A percentile compares a stretch with the other conserved stretches of the same genome.
These are phyloP conservation scores for Colletotrichum sansevieriae DNA, from an alignment of 2,329 filamentous ascomycete species.

Conservation along the genomic window DNA sequence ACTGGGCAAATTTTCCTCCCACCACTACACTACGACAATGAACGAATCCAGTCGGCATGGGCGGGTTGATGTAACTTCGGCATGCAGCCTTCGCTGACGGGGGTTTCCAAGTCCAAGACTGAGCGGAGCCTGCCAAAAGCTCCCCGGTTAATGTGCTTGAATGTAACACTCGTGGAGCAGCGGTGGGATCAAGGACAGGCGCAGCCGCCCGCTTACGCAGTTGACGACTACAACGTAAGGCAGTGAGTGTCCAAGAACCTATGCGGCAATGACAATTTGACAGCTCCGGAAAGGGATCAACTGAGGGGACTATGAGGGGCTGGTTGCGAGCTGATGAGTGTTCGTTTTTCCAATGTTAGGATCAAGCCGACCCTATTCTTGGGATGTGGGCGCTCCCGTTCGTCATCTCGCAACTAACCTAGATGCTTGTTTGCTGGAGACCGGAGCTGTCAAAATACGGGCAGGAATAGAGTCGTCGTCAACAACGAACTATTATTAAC, in stretches of 20 bases:
- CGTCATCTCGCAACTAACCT: conserved; percentile 4
- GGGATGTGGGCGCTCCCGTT: conserved; percentile 27
- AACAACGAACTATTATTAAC: conserved; percentile 6
- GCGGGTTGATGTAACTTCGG: conserved; percentile 22
- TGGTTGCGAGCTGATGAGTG: conserved; percentile 9
- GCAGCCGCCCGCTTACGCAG: conserved; percentile 20
- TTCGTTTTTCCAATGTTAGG: conserved; percentile 7
- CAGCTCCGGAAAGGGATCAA: conserved; percentile 17
- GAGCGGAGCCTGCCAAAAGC: conserved; percentile 5
- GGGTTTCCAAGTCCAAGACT: conserved; percentile 10
- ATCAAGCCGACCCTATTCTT: conserved; percentile 28
- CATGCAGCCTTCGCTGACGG: conserved; percentile 27
- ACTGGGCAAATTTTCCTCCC: conserved; percentile 5
- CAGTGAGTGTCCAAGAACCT: neutral
- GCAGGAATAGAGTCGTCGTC: conserved; percentile 12
- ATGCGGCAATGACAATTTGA: conserved; percentile 14
- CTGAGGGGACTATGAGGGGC: conserved; percentile 8
- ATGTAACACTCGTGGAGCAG: conserved; percentile 26
- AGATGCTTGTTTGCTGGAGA: conserved; percentile 38
- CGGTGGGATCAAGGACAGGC: conserved; percentile 7
- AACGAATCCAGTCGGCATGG: neutral
- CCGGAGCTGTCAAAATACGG: neutral
- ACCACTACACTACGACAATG: neutral
- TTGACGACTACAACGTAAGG: conserved; percentile 13
- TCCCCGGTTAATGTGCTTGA: conserved; percentile 18